Evolutionary conservation across 306 rosid genomes (phyloP).

Genomic region (Rubus idaeus): DNA sequence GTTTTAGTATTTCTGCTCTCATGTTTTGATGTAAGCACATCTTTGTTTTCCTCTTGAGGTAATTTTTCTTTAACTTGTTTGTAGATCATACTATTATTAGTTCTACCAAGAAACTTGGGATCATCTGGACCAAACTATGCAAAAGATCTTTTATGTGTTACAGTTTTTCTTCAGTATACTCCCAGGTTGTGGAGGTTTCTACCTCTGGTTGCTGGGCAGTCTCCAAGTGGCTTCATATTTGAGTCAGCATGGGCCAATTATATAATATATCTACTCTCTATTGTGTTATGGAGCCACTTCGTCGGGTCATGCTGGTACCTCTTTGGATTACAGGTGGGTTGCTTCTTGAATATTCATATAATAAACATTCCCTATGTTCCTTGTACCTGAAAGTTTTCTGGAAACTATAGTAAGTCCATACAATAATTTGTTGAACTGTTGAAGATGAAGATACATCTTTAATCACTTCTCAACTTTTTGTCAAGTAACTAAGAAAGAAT

Average conservation of each 20-base stretch:
- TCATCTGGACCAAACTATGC: slow-evolving; percentile 73
- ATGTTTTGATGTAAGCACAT: slow-evolving; percentile 1
- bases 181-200: slow-evolving; percentile 72
- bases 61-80: slow-evolving; percentile 22
- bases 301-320: slow-evolving; percentile 89
- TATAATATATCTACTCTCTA: slow-evolving; percentile 69
- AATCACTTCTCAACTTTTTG: neutral
- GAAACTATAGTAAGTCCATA: neutral
- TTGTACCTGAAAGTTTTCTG: neutral
- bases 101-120: slow-evolving; percentile 51
- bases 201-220: slow-evolving; percentile 62
- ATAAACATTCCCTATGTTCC: neutral
- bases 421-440: neutral
- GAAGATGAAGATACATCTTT: neutral
- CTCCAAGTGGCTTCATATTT: slow-evolving; percentile 73
- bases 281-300: slow-evolving; percentile 63
- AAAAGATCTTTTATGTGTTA: slow-evolving; percentile 59
- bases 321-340: slow-evolving; percentile 71
- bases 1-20: neutral
- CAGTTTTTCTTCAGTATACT: slow-evolving; percentile 62
- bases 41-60: neutral
- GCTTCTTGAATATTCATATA: neutral
- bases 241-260: slow-evolving; percentile 81
- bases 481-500: neutral
- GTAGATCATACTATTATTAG: slow-evolving; percentile 59